A percentile compares a stretch with the other conserved stretches of the same genome.
Evolutionary conservation across 495 filamentous ascomycete genomes (phyloP).

Genomic region (Tuber calosporum): DNA sequence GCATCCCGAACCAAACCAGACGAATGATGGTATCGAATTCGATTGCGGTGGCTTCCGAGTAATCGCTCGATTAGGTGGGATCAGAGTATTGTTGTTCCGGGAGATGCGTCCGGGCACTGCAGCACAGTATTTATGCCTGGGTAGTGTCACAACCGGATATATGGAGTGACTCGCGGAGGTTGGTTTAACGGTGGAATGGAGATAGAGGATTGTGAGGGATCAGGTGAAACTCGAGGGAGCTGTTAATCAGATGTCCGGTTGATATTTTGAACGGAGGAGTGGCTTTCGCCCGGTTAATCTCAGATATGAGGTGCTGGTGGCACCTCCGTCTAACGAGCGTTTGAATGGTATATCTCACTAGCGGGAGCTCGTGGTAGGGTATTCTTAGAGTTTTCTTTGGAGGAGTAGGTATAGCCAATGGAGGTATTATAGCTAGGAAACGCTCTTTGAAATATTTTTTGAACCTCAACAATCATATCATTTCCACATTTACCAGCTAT

Average conservation of each 20-base stretch:
- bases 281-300: background rate
- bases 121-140: background rate
- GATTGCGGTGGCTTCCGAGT: background rate
- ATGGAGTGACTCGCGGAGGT: background rate
- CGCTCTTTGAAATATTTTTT: background rate
- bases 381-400: background rate
- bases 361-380: background rate
- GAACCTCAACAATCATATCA: background rate
- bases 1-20: background rate
- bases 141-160: background rate
- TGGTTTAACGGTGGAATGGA: background rate
- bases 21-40: background rate
- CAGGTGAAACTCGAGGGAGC: background rate
- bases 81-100: background rate
- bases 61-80: constrained; percentile 2
- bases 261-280: background rate
- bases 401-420: background rate
- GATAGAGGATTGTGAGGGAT: background rate
- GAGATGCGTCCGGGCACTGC: background rate
- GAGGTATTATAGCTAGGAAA: background rate
- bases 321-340: background rate
- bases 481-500: background rate
- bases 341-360: background rate
- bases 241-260: background rate
- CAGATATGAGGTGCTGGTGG: background rate